Conservation (phyloP, 2,329 filamentous ascomycete species). For the Shiraia sp. region DNA sequence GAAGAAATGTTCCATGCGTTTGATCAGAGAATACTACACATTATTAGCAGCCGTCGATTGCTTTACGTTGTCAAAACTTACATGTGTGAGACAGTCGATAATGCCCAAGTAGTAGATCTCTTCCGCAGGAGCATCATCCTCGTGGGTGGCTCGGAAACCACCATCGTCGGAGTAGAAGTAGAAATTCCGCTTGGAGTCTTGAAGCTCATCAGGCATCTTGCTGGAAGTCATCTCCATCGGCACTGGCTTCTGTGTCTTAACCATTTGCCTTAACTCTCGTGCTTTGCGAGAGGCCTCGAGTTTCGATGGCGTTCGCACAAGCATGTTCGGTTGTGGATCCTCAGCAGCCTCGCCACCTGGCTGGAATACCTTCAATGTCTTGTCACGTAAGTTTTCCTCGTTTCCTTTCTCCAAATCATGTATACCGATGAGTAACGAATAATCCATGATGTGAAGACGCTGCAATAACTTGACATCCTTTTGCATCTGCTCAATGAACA, state of each 20-base stretch:
- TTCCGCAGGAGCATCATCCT: slow-evolving; percentile 80
- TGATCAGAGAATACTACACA: slow-evolving; percentile 85
- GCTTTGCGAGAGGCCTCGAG: slow-evolving; percentile 90
- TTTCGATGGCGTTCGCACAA: slow-evolving; percentile 90
- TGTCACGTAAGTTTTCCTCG: slow-evolving; percentile 87
- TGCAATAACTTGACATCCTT: slow-evolving; percentile 86
- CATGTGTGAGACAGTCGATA: slow-evolving; percentile 96
- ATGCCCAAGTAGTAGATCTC: slow-evolving; percentile 98
- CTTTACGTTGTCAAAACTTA: slow-evolving; percentile 54
- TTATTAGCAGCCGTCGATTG: slow-evolving; percentile 24
- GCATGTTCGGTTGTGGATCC: slow-evolving; percentile 61
- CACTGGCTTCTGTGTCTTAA: slow-evolving; percentile 90
- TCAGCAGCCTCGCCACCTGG: slow-evolving; percentile 70
- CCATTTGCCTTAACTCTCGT: slow-evolving; percentile 85
- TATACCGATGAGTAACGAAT: slow-evolving; percentile 91
- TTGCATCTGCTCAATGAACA: slow-evolving; percentile 88
- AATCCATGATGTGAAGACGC: slow-evolving; percentile 95
- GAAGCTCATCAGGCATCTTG: slow-evolving; percentile 88
- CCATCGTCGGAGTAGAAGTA: slow-evolving; percentile 95
- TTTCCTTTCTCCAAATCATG: slow-evolving; percentile 91
- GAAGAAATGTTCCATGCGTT: slow-evolving; percentile 95
- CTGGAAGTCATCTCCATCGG: slow-evolving; percentile 82
- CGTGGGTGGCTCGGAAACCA: slow-evolving; percentile 89
- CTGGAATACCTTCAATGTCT: slow-evolving; percentile 92
- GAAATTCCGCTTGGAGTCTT: slow-evolving; percentile 67